A percentile compares a stretch with the other conserved stretches of the same genome.
Evolutionary conservation across 495 filamentous ascomycete genomes (phyloP).

Genomic region (Astrocystis sublimbata): DNA sequence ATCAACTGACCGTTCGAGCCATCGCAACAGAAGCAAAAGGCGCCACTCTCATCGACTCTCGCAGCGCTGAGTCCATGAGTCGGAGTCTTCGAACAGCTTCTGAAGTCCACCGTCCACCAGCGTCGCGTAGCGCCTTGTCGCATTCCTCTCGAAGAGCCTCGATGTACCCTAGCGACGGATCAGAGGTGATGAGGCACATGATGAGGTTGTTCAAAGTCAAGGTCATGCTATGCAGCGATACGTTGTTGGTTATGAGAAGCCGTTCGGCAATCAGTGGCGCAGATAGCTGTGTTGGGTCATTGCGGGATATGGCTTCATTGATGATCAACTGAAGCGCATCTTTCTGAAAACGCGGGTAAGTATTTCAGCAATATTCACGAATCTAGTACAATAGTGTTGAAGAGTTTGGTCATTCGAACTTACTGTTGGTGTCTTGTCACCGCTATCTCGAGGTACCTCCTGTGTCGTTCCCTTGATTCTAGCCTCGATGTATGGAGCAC

Average conservation of each 20-base stretch:
- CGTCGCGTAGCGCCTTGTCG: slow-evolving; percentile 1
- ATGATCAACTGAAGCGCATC: slow-evolving; percentile 23
- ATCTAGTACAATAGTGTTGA: no score
- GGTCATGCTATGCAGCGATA: not conserved
- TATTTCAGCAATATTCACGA: not conserved
- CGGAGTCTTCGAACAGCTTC: slow-evolving; percentile 8
- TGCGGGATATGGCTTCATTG: slow-evolving; percentile 9
- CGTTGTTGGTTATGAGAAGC: slow-evolving; percentile 3
- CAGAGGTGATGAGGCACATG: not conserved
- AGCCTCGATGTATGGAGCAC: not conserved
- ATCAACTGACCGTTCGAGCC: slow-evolving; percentile 13
- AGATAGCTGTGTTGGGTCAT: slow-evolving; percentile 1
- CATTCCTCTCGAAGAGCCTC: slow-evolving; percentile 16
- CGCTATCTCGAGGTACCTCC: not conserved
- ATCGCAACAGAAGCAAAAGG: slow-evolving; percentile 4
- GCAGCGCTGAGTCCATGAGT: slow-evolving; percentile 15
- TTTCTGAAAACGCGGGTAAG: not conserved
- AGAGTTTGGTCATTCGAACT: no score
- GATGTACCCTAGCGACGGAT: slow-evolving; percentile 14
- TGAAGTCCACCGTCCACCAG: slow-evolving; percentile 11
- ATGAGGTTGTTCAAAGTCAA: slow-evolving; percentile 12
- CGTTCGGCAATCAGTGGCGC: not conserved
- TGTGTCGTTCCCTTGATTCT: not conserved
- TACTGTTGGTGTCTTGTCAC: not conserved
- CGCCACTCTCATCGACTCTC: slow-evolving; percentile 20